phyloP scores from a whole-genome alignment of 495 filamentous ascomycete genomes.

The Lindgomyces ingoldianus region DNA sequence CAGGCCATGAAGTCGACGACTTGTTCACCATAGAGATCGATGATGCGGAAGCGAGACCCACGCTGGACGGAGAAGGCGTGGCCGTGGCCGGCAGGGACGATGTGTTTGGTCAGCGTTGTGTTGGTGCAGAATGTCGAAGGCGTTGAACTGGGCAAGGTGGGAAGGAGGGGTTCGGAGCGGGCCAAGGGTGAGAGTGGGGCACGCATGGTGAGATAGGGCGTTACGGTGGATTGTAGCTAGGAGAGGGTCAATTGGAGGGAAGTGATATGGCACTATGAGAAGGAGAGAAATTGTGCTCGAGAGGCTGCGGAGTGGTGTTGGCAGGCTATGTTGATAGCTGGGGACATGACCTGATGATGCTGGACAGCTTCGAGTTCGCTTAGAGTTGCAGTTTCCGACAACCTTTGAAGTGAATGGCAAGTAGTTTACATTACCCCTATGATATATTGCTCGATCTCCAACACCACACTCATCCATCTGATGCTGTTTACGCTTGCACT shows the following conservation, averaged over 20 bases:
- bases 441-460: too few species aligned
- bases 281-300: background rate
- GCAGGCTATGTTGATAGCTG: background rate
- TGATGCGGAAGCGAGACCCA: constrained; percentile 44
- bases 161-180: background rate
- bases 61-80: constrained; percentile 41
- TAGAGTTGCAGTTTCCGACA: background rate
- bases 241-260: background rate
- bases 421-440: too few species aligned
- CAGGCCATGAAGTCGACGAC: constrained; percentile 49
- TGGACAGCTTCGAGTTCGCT: too few species aligned
- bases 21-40: constrained; percentile 47
- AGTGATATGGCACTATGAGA: background rate
- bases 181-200: background rate
- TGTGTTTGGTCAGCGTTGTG: background rate
- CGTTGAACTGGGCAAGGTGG: background rate
- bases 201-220: background rate
- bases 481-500: too few species aligned
- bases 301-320: background rate
- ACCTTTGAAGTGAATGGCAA: too few species aligned
- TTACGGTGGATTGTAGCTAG: background rate
- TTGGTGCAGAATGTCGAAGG: constrained; percentile 1
- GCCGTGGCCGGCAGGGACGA: constrained; percentile 20
- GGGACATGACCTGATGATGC: background rate
- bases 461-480: too few species aligned